Conservation (phyloP, 805 yeast species). For the Candida schatavii region DNA sequence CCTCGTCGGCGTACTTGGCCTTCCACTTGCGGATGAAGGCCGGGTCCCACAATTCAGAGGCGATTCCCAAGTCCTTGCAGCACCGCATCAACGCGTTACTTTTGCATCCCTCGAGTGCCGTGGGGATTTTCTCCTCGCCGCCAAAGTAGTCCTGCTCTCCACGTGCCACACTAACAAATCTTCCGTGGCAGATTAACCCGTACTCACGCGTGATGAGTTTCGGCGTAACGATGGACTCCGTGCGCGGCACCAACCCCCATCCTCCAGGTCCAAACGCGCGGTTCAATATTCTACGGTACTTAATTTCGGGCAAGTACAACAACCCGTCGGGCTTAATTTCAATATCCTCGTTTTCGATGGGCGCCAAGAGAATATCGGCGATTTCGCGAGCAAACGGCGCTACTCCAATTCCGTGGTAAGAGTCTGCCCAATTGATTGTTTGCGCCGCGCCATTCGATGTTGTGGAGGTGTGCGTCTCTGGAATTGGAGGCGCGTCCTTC, state of each 20-base stretch:
- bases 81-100: conserved; percentile 97
- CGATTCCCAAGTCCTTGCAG: conserved; percentile 95
- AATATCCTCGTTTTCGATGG: conserved; percentile 67
- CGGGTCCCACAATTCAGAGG: conserved; percentile 98
- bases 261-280: conserved; percentile 97
- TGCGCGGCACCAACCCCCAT: conserved; percentile 96
- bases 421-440: conserved; percentile 73
- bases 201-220: conserved; percentile 84
- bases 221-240: conserved; percentile 75
- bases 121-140: conserved; percentile 79
- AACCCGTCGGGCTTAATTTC: conserved; percentile 97
- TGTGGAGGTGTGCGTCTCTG: conserved; percentile 19
- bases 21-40: conserved; percentile 64
- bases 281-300: conserved; percentile 85
- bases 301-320: conserved; percentile 89
- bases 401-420: conserved; percentile 82
- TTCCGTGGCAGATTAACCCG: conserved; percentile 81
- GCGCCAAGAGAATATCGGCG: conserved; percentile 57
- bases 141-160: conserved; percentile 93
- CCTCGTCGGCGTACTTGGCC: conserved; percentile 62
- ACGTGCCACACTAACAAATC: conserved; percentile 85
- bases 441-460: conserved; percentile 18
- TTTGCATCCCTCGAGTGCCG: conserved; percentile 96
- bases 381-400: conserved; percentile 67
- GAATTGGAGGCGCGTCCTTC: conserved; percentile 1